Evolutionary conservation across 768 basidiomycete genomes (phyloP).

Genomic region (Solioccasus polychromus): DNA sequence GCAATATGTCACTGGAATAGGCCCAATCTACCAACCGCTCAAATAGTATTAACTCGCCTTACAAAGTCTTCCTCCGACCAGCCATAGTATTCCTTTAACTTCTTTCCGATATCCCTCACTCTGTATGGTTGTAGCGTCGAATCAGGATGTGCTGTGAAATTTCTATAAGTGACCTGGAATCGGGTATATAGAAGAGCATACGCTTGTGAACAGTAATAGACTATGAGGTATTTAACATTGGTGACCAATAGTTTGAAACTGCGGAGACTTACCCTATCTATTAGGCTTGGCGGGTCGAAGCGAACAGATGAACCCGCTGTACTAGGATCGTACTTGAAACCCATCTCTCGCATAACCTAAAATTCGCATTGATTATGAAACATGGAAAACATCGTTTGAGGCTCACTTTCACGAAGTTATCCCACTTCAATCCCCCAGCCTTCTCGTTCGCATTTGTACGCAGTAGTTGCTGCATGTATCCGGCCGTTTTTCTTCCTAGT

Average conservation of each 20-base stretch:
- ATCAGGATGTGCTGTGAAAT: conserved; percentile 66
- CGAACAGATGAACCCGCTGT: conserved; percentile 82
- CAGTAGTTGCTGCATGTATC: conserved; percentile 64
- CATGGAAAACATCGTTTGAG: background rate
- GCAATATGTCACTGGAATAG: no score
- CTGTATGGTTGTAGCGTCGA: conserved; percentile 51
- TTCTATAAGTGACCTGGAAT: background rate
- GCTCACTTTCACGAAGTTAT: conserved; percentile 67
- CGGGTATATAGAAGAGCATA: conserved; percentile 25
- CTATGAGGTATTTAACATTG: conserved; percentile 29
- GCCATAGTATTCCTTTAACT: conserved; percentile 61
- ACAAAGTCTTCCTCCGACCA: conserved; percentile 53
- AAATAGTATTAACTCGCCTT: conserved; percentile 12
- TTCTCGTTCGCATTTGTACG: conserved; percentile 53
- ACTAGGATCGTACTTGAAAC: conserved; percentile 68
- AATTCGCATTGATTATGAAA: background rate
- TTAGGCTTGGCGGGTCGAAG: conserved; percentile 67
- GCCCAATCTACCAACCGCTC: no score
- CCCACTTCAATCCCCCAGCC: conserved; percentile 73
- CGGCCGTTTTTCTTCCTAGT: conserved; percentile 56
- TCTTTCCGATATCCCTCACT: conserved; percentile 54
- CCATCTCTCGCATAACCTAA: conserved; percentile 77
- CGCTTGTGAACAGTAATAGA: conserved; percentile 79
- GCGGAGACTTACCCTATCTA: conserved; percentile 39
- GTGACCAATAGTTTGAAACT: conserved; percentile 1